Evolutionary conservation across 2,329 filamentous ascomycete genomes (phyloP).

Genomic region (Oidium heveae): DNA sequence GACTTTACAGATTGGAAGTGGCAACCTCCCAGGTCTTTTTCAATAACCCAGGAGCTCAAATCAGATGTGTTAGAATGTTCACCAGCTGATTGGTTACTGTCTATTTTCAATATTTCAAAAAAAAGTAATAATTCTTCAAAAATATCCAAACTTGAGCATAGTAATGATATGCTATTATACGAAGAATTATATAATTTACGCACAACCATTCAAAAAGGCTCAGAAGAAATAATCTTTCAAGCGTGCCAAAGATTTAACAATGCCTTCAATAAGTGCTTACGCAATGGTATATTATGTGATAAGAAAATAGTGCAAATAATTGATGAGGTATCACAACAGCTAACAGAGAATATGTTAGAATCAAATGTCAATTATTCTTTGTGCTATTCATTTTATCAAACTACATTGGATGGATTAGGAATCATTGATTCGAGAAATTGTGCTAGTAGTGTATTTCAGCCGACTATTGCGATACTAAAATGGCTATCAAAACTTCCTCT

Average conservation of each 20-base stretch:
- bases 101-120: neutral
- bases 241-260: neutral
- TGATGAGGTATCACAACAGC: neutral
- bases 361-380: neutral
- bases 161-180: neutral
- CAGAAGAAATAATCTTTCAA: neutral
- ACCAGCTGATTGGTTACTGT: neutral
- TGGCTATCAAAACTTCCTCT: neutral
- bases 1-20: slow-evolving; percentile 12
- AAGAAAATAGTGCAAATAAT: neutral
- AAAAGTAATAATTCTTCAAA: neutral
- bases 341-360: neutral
- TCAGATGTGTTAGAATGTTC: neutral
- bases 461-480: neutral
- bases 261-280: neutral
- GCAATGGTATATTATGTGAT: neutral
- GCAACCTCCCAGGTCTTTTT: slow-evolving; percentile 9
- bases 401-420: slow-evolving; percentile 10
- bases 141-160: neutral
- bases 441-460: neutral
- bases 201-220: neutral
- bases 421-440: neutral
- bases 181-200: neutral
- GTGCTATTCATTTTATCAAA: slow-evolving; percentile 7
- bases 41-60: neutral